Evolutionary conservation across 2,329 filamentous ascomycete species (phyloP).

Genomic region (Byssochlamys sp.): DNA sequence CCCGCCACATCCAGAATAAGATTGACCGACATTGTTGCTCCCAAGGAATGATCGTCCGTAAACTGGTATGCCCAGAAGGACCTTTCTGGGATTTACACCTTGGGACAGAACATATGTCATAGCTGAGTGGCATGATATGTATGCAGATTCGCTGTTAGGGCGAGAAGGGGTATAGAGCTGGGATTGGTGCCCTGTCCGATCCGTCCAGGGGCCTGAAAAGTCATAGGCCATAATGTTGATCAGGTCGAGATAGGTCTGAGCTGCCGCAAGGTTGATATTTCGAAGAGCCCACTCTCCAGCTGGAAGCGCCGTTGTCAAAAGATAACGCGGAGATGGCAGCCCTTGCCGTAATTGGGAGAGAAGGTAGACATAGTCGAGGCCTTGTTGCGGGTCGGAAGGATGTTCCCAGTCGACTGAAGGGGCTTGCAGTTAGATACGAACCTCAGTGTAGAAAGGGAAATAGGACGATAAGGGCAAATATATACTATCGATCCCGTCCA

Average conservation of each 20-base stretch:
- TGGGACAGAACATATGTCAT: constrained; percentile 56
- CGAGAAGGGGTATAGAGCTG: constrained; percentile 56
- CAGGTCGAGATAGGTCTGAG: constrained; percentile 59
- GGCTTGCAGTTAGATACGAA: background rate
- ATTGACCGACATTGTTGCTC: constrained; percentile 55
- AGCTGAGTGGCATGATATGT: constrained; percentile 53
- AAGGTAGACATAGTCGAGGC: constrained; percentile 60
- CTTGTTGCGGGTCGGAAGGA: constrained; percentile 56
- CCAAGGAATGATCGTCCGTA: constrained; percentile 68
- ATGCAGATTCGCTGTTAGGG: constrained; percentile 47
- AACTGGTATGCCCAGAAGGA: constrained; percentile 64
- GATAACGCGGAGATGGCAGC: constrained; percentile 59
- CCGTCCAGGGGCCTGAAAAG: constrained; percentile 62
- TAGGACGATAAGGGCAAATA: background rate
- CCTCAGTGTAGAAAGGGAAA: background rate
- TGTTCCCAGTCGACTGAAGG: constrained; percentile 69
- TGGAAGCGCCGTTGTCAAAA: constrained; percentile 63
- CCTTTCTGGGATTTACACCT: constrained; percentile 60
- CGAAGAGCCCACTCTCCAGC: constrained; percentile 57
- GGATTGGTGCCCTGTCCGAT: constrained; percentile 61
- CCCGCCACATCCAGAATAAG: constrained; percentile 44
- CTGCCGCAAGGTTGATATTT: constrained; percentile 56
- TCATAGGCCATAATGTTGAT: constrained; percentile 76
- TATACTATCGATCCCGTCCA: constrained; percentile 68
- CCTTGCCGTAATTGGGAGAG: constrained; percentile 57